phyloP scores from a whole-genome alignment of 345 rosid species.

The Pseudoturritis turrita region DNA sequence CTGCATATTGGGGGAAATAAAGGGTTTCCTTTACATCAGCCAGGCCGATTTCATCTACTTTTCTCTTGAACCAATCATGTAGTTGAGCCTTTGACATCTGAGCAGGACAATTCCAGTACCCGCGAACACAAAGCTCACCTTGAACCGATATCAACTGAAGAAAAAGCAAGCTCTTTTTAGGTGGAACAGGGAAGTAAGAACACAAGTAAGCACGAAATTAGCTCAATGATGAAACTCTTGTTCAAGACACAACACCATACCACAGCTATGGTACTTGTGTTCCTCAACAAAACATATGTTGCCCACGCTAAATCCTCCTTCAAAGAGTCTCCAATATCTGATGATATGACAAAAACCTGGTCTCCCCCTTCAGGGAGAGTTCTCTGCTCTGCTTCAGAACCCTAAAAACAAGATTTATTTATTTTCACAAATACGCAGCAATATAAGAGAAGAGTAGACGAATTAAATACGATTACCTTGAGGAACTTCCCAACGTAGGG shows the following conservation, averaged over 20 bases:
- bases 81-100: constrained; percentile 41
- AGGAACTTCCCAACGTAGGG: constrained; percentile 80
- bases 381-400: constrained; percentile 44
- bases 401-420: constrained; percentile 32
- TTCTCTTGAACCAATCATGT: constrained; percentile 59
- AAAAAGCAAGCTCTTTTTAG: background rate
- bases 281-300: constrained; percentile 68
- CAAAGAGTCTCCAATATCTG: constrained; percentile 35
- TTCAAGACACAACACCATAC: constrained; percentile 32
- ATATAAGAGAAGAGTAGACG: too few relatives aligned
- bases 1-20: constrained; percentile 63
- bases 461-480: constrained; percentile 44
- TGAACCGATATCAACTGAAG: constrained; percentile 51
- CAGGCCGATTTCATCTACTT: constrained; percentile 53
- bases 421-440: background rate
- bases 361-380: constrained; percentile 57
- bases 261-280: constrained; percentile 70
- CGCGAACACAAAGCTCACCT: constrained; percentile 74
- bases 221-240: background rate
- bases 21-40: constrained; percentile 61
- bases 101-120: constrained; percentile 71
- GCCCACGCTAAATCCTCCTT: constrained; percentile 93
- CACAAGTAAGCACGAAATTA: background rate
- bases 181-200: background rate
- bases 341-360: constrained; percentile 67